Evolutionary conservation across 257 asterid species (phyloP).

Genomic region (Solanum boliviense): DNA sequence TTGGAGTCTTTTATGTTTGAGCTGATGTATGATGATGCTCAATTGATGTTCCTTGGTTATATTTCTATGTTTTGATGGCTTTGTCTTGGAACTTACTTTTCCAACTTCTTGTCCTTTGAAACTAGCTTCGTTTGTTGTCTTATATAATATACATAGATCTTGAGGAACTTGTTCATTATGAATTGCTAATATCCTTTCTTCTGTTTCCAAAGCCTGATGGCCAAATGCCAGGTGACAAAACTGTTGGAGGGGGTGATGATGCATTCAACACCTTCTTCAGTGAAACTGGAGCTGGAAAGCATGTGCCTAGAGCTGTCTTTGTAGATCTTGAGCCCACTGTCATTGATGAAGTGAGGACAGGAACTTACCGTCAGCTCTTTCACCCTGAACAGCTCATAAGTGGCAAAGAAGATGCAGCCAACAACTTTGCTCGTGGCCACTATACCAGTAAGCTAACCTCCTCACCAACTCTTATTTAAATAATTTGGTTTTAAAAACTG

Average conservation of each 20-base stretch:
- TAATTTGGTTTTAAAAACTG: neutral
- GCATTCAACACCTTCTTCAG: conserved; percentile 20
- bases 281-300: conserved; percentile 19
- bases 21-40: neutral
- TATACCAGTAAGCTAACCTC: conserved; percentile 2
- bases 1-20: neutral
- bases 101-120: neutral
- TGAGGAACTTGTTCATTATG: neutral
- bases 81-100: neutral
- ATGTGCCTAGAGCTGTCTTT: conserved; percentile 16
- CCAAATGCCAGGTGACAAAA: conserved; percentile 15
- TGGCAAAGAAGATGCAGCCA: conserved; percentile 18
- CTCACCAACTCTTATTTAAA: neutral
- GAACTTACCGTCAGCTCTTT: conserved; percentile 12
- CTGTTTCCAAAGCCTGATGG: conserved; percentile 12
- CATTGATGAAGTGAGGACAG: conserved; percentile 18
- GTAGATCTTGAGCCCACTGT: conserved; percentile 20
- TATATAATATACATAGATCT: neutral
- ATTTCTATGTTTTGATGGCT: no score
- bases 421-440: conserved; percentile 17
- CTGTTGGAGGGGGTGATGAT: conserved; percentile 16
- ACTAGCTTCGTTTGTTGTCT: neutral
- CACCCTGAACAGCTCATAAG: conserved; percentile 19
- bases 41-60: neutral
- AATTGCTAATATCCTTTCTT: neutral